Conservation (phyloP, 2,329 filamentous ascomycete genomes). For the Beauveria varroae region DNA sequence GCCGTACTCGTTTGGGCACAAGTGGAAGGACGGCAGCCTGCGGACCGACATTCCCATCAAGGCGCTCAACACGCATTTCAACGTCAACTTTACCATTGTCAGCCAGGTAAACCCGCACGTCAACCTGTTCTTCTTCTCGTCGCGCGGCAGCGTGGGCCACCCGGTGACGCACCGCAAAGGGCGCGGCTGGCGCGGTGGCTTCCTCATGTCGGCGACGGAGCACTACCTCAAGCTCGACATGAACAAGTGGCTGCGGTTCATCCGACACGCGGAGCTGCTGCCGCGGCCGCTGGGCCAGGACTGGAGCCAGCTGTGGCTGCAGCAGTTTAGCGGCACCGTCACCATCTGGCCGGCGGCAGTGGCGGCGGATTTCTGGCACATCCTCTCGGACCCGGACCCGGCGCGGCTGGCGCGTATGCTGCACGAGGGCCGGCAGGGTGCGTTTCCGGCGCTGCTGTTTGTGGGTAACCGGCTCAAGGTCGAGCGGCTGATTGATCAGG, state of each 20-base stretch:
- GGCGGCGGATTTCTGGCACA: slow-evolving; percentile 73
- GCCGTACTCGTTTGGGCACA: slow-evolving; percentile 95
- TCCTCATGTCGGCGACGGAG: slow-evolving; percentile 83
- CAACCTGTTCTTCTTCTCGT: slow-evolving; percentile 98
- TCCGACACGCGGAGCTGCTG: slow-evolving; percentile 84
- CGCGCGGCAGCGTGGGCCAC: slow-evolving; percentile 80
- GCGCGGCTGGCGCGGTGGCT: slow-evolving; percentile 91
- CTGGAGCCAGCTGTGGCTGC: slow-evolving; percentile 94
- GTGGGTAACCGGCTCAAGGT: slow-evolving; percentile 79
- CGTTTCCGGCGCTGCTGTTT: slow-evolving; percentile 89
- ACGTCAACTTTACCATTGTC: slow-evolving; percentile 94
- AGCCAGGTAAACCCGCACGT: slow-evolving; percentile 91
- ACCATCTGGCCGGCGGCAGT: slow-evolving; percentile 90
- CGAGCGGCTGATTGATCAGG: slow-evolving; percentile 60
- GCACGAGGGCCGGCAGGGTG: slow-evolving; percentile 78
- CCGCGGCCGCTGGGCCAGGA: slow-evolving; percentile 88
- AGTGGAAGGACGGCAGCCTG: slow-evolving; percentile 96
- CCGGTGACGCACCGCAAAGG: slow-evolving; percentile 92
- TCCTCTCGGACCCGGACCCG: slow-evolving; percentile 75
- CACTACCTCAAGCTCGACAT: slow-evolving; percentile 95
- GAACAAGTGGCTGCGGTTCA: slow-evolving; percentile 94
- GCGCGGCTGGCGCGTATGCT: slow-evolving; percentile 79
- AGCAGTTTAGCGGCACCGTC: slow-evolving; percentile 88
- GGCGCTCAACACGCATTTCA: slow-evolving; percentile 91
- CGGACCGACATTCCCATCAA: slow-evolving; percentile 94